These are phyloP conservation scores for Xerocomellus chrysenteron DNA, from an alignment of 768 basidiomycete species.

Conservation along the genomic window DNA sequence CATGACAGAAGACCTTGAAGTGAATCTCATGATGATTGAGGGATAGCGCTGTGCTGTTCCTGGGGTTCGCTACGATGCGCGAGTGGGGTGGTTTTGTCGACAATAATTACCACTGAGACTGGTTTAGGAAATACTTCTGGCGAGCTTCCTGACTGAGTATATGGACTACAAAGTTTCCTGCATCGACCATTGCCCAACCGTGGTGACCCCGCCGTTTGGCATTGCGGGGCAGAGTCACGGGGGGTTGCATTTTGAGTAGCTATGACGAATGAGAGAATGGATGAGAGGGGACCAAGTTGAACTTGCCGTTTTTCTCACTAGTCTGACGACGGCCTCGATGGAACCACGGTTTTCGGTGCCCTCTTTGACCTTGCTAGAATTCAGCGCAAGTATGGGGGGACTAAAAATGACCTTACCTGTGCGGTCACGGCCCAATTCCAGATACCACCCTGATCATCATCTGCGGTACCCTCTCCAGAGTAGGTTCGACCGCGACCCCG, in stretches of 20 bases:
- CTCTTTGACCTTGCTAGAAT: conserved; percentile 64
- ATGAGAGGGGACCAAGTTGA: not conserved
- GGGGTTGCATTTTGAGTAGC: conserved; percentile 59
- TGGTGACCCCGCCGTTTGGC: conserved; percentile 57
- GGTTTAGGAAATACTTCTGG: conserved; percentile 60
- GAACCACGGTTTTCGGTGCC: conserved; percentile 79
- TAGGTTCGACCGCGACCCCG: conserved; percentile 68
- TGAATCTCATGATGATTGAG: not conserved
- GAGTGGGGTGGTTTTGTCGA: not conserved
- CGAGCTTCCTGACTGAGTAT: conserved; percentile 64
- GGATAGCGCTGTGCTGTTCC: not conserved
- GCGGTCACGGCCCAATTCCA: conserved; percentile 79
- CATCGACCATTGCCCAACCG: conserved; percentile 85
- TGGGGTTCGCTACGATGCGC: not conserved
- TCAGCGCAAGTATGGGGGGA: not conserved
- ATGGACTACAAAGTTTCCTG: conserved; percentile 78
- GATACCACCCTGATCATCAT: conserved; percentile 52
- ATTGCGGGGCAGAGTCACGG: conserved; percentile 61
- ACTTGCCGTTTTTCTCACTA: conserved; percentile 70
- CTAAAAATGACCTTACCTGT: conserved; percentile 45
- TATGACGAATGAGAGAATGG: conserved; percentile 29
- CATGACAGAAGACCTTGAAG: not conserved
- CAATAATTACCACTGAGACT: conserved; percentile 28
- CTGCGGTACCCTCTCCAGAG: conserved; percentile 57
- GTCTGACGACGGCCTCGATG: conserved; percentile 70